phyloP scores from a whole-genome alignment of 345 rosid genomes.

The Firmiana major region DNA sequence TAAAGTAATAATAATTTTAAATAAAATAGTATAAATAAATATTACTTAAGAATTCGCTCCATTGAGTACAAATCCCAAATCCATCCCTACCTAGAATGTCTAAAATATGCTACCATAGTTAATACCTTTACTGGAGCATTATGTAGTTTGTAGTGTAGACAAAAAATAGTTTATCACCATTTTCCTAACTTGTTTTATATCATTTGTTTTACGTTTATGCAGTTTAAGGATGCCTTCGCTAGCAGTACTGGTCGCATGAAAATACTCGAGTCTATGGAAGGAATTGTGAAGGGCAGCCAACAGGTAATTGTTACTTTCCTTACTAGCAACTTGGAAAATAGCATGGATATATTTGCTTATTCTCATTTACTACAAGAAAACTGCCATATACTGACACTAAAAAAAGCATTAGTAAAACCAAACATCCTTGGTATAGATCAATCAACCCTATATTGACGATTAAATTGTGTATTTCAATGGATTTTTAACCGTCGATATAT shows the following conservation, averaged over 20 bases:
- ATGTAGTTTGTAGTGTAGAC: neutral
- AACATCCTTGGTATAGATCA: too few species aligned
- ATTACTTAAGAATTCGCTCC: too few species aligned
- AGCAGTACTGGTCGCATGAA: constrained; percentile 60
- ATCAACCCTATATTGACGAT: too few species aligned
- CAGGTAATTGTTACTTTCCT: constrained; percentile 39
- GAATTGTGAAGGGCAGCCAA: constrained; percentile 72
- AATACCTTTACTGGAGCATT: neutral
- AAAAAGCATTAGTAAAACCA: too few species aligned
- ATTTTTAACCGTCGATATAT: too few species aligned
- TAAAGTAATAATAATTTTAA: too few species aligned
- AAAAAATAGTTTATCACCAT: neutral
- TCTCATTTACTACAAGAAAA: neutral
- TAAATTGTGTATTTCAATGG: too few species aligned
- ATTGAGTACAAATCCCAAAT: too few species aligned
- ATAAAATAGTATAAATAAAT: too few species aligned
- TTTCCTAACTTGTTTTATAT: constrained; percentile 7
- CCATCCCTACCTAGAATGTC: neutral
- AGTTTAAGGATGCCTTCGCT: constrained; percentile 78
- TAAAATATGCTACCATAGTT: neutral
- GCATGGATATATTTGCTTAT: neutral
- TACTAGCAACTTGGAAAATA: neutral
- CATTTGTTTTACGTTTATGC: constrained; percentile 15
- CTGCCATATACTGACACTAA: too few species aligned
- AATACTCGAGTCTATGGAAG: constrained; percentile 77